These are phyloP conservation scores for Cystofilobasidium ferigula DNA, from an alignment of 768 basidiomycete species.

Conservation along the genomic window DNA sequence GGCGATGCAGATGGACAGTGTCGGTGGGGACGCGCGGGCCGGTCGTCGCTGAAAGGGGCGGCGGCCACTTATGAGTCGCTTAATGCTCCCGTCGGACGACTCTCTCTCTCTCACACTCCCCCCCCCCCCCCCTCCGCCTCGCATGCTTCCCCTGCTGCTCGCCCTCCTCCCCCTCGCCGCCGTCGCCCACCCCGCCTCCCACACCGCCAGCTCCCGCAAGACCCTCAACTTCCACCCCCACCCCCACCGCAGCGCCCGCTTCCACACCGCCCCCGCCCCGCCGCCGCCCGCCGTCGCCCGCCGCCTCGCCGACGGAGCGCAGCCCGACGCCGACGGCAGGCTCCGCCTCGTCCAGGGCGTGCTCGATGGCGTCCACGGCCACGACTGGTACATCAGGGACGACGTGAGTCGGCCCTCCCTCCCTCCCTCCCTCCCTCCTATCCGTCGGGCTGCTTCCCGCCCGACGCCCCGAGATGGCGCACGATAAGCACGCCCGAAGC, in stretches of 20 bases:
- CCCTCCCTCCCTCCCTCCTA: background rate
- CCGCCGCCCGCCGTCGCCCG: background rate
- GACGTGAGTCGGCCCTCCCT: constrained; percentile 34
- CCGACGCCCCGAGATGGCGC: background rate
- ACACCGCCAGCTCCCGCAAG: constrained; percentile 49
- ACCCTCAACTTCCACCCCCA: constrained; percentile 48
- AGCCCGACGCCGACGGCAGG: constrained; percentile 34
- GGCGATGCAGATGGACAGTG: too few relatives aligned
- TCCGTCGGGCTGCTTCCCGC: background rate
- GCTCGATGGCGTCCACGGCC: constrained; percentile 39
- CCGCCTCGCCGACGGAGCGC: constrained; percentile 23
- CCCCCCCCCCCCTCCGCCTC: background rate
- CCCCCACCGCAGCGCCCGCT: constrained; percentile 40
- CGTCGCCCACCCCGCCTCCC: constrained; percentile 20
- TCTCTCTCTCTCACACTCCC: background rate
- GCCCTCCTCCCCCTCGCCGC: constrained; percentile 18
- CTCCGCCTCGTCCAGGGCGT: constrained; percentile 54
- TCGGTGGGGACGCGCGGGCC: too few relatives aligned
- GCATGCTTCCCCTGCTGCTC: constrained; percentile 21
- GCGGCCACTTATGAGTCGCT: too few relatives aligned
- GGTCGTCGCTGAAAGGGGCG: too few relatives aligned
- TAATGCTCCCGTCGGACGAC: too few relatives aligned
- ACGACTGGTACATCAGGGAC: constrained; percentile 35
- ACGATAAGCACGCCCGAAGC: too few relatives aligned
- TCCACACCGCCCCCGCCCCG: constrained; percentile 33